These are phyloP conservation scores for Podosphaera aphanis DNA, from an alignment of 2,329 filamentous ascomycete genomes.

Conservation along the genomic window DNA sequence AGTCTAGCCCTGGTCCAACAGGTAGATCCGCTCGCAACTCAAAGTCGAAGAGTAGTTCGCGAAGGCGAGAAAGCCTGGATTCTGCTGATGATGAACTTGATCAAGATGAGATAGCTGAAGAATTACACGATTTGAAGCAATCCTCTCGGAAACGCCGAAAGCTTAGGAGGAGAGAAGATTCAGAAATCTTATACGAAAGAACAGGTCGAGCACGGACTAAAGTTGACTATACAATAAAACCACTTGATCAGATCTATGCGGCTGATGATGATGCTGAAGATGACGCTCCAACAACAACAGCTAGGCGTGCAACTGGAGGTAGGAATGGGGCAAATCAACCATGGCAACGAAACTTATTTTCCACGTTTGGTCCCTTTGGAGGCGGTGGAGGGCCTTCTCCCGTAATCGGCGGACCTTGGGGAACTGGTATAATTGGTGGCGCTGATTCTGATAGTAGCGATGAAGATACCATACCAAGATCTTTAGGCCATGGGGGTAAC, in stretches of 20 bases:
- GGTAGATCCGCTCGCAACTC: conserved; percentile 21
- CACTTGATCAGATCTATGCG: conserved; percentile 44
- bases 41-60: conserved; percentile 23
- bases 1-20: conserved; percentile 25
- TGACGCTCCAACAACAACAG: conserved; percentile 41
- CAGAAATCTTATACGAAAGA: conserved; percentile 37
- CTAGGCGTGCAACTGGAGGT: conserved; percentile 37
- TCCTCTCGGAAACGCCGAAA: conserved; percentile 21
- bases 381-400: conserved; percentile 43
- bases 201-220: conserved; percentile 34
- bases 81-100: conserved; percentile 36
- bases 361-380: conserved; percentile 80
- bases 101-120: conserved; percentile 39
- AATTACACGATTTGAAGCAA: conserved; percentile 35
- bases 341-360: conserved; percentile 67
- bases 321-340: conserved; percentile 21
- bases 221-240: conserved; percentile 71
- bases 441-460: conserved; percentile 93
- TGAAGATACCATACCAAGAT: conserved; percentile 55
- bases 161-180: conserved; percentile 22
- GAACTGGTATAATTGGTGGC: conserved; percentile 48
- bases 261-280: conserved; percentile 45
- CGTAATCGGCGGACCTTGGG: conserved; percentile 40
- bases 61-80: conserved; percentile 21
- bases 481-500: conserved; percentile 33